Evolutionary conservation across 2,329 filamentous ascomycete species (phyloP), one percentile per base, ranked within the genome.

Genomic region (Aspergillus latus): DNA sequence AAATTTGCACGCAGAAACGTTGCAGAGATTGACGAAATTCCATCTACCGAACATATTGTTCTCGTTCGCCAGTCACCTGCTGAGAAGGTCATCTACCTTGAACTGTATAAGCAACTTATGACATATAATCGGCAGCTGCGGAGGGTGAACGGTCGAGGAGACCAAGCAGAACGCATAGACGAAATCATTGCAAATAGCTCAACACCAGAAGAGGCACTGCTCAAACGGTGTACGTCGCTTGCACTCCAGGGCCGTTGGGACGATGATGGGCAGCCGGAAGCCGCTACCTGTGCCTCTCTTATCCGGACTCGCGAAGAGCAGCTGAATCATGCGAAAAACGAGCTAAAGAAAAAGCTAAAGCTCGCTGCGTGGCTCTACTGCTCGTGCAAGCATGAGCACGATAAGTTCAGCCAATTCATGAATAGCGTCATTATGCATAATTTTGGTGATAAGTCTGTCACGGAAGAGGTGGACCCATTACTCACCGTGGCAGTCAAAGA

Each of bases 71-170:
- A 82, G 2, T 73, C 76, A 5, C 66, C 78, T 1, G 76, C 74
- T 0, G 83, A 87, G 58, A 73, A 74, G 29, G 76, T 76, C 1
- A 68, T 82, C 1, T 87, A 87, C 62, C 70, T 80, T 0, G 82
- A 85, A 61, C 69, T 85, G 0, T 80, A 80, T 4, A 78, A 83
- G 54, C 77, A 82, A 44, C 62, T 85, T 1, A 79, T 79, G 46
- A 75, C 80, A 0, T 74, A 78, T 5, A 77, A 80, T 29, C 81
- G 84, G 73, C 72, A 75, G 36, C 58, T 69, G 44, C 64, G 68
- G 21, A 61, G 62, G 40, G 64, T 62, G 44, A 61, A 61, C 43
- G 59, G 61, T 11, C 63, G 60, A 36, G 64, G 67, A 48, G 70
- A 71, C 37, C 62, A 69, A 40, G 54, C 60, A 8, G 32, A 73